These are phyloP conservation scores for Rhynchospora tenuis DNA, from an alignment of 176 grass and related monocot genomes.

Conservation along the genomic window DNA sequence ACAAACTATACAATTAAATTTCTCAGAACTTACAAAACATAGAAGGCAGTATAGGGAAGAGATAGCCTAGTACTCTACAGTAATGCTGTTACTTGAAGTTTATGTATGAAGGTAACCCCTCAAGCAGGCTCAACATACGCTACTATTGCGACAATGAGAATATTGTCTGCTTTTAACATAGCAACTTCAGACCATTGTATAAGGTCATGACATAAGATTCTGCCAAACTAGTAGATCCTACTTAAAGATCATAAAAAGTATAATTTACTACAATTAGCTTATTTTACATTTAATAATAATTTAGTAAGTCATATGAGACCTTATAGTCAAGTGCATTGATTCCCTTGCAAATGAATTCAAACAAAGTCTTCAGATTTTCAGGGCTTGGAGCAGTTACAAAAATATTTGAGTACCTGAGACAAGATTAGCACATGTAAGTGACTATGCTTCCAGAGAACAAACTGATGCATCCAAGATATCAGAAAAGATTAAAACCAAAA, in stretches of 20 bases:
- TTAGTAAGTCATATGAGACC: constrained; percentile 27
- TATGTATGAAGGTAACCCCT: neutral
- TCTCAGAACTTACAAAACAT: neutral
- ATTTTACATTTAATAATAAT: neutral
- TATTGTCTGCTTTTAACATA: neutral
- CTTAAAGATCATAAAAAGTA: neutral
- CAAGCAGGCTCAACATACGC: neutral
- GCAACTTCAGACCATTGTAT: neutral
- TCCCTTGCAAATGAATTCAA: constrained; percentile 97
- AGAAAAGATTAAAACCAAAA: neutral
- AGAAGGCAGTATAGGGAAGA: neutral
- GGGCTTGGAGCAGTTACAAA: constrained; percentile 96
- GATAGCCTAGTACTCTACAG: neutral
- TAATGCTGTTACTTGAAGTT: neutral
- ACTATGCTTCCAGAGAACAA: neutral
- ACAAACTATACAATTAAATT: constrained; percentile 3
- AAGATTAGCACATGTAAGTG: neutral
- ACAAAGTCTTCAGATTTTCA: constrained; percentile 90
- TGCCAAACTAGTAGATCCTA: neutral
- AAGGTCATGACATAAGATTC: neutral
- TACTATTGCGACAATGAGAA: neutral
- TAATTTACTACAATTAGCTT: neutral
- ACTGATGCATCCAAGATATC: neutral
- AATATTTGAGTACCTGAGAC: constrained; percentile 90
- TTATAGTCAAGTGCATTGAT: constrained; percentile 90